Conservation (phyloP, 805 yeast genomes). For the Suhomyces prunicola region DNA sequence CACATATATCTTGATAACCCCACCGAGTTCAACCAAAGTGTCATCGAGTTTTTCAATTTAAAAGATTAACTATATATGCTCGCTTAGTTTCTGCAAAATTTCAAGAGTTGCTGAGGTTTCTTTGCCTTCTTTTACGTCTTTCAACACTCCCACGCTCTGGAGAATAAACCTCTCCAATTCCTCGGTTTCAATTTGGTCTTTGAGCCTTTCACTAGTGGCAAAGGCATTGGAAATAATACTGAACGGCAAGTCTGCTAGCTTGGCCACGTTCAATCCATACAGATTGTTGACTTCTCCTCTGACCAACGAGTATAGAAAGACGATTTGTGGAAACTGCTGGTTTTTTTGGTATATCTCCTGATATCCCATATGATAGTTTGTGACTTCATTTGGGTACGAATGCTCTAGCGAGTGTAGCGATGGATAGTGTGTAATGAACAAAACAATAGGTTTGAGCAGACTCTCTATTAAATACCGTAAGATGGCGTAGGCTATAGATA, state of each 20-base stretch:
- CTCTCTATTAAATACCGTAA: constrained; percentile 51
- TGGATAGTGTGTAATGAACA: constrained; percentile 87
- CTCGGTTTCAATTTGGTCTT: constrained; percentile 22
- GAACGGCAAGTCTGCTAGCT: constrained; percentile 60
- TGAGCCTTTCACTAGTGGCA: constrained; percentile 31
- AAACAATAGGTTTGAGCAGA: constrained; percentile 47
- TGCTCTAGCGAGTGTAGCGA: constrained; percentile 52
- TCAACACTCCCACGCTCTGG: not conserved
- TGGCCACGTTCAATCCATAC: constrained; percentile 84
- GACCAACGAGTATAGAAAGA: constrained; percentile 37
- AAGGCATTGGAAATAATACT: constrained; percentile 46
- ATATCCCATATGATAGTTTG: constrained; percentile 73
- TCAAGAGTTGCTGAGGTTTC: not conserved
- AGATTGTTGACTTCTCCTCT: constrained; percentile 50
- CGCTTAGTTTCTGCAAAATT: not conserved
- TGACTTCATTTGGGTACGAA: constrained; percentile 37
- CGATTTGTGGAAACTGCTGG: constrained; percentile 33
- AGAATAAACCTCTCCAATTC: not conserved
- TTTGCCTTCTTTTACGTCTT: not conserved
- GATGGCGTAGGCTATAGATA: constrained; percentile 74
- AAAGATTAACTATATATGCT: not conserved
- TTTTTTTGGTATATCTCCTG: constrained; percentile 35
- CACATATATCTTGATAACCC: constrained; percentile 44
- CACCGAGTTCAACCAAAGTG: constrained; percentile 23
- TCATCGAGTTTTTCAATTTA: constrained; percentile 22